phyloP scores from a whole-genome alignment of 306 rosid genomes.

The Carpinus fangiana region DNA sequence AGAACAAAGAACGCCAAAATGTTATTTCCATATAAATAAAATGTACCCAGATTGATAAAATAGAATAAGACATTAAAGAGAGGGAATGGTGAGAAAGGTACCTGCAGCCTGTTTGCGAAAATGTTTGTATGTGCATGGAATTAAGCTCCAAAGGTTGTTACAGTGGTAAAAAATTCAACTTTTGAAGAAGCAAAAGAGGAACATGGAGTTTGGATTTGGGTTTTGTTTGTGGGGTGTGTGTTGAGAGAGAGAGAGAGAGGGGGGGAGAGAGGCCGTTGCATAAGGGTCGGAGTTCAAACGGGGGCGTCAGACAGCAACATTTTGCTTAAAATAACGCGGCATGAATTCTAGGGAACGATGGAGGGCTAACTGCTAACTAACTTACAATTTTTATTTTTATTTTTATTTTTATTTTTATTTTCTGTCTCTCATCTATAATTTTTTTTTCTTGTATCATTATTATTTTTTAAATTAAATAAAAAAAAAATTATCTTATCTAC shows the following conservation, averaged over 20 bases:
- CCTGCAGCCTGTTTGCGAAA: conserved; percentile 38
- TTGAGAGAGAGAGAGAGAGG: conserved; percentile 27
- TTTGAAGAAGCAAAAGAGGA: conserved; percentile 35
- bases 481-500: too few species aligned
- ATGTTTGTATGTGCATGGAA: conserved; percentile 9
- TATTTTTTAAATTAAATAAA: too few species aligned
- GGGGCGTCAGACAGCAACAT: conserved; percentile 24
- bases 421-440: too few species aligned
- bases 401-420: too few species aligned
- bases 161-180: conserved; percentile 1
- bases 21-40: too few species aligned
- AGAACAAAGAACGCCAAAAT: not conserved
- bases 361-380: conserved; percentile 27
- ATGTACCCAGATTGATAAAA: not conserved
- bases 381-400: not conserved
- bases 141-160: conserved; percentile 26
- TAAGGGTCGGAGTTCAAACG: conserved; percentile 55
- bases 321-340: conserved; percentile 54
- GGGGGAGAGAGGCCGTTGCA: conserved; percentile 37
- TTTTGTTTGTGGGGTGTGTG: conserved; percentile 46
- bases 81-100: conserved; percentile 28
- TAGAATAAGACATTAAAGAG: not conserved
- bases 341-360: conserved; percentile 29
- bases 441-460: too few species aligned
- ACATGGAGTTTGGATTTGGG: conserved; percentile 38